Conservation (phyloP, 139 green algal genomes). For the Spirogloea muscicola region DNA sequence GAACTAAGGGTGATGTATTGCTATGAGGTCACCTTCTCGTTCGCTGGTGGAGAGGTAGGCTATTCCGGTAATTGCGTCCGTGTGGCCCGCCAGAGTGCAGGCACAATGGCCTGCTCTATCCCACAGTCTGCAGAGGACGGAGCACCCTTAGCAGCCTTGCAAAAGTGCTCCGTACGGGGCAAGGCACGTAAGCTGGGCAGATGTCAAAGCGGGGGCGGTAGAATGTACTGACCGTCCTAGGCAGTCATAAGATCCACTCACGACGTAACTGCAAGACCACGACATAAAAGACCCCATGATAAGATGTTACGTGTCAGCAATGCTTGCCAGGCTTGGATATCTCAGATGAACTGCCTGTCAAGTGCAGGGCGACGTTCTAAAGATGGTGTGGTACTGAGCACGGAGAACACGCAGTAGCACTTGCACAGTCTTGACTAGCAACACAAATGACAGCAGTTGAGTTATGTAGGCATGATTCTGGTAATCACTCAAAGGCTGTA, state of each 20-base stretch:
- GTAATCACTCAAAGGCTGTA: background rate
- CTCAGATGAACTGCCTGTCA: background rate
- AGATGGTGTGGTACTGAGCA: too few relatives aligned
- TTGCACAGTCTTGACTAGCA: too few relatives aligned
- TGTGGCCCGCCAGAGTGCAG: slow-evolving; percentile 13
- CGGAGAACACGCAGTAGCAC: too few relatives aligned
- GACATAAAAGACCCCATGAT: background rate
- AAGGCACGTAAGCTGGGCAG: background rate
- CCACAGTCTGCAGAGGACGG: slow-evolving; percentile 10
- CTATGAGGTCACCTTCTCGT: slow-evolving; percentile 14
- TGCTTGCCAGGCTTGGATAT: background rate
- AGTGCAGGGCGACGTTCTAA: background rate
- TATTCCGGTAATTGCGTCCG: slow-evolving; percentile 17
- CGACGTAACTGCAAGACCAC: slow-evolving; percentile 8
- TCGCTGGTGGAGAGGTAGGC: background rate
- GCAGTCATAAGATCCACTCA: slow-evolving; percentile 39
- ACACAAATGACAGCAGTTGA: too few relatives aligned
- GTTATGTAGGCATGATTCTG: background rate
- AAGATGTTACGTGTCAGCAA: background rate
- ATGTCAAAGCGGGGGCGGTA: background rate
- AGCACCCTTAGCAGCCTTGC: slow-evolving; percentile 1
- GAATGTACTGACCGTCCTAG: background rate
- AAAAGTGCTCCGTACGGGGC: background rate
- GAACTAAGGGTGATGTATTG: background rate
- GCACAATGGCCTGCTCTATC: slow-evolving; percentile 2